Evolutionary conservation across 2,329 filamentous ascomycete species (phyloP), one percentile per base, ranked within the genome.

Genomic region (Exserohilum rostratum): DNA sequence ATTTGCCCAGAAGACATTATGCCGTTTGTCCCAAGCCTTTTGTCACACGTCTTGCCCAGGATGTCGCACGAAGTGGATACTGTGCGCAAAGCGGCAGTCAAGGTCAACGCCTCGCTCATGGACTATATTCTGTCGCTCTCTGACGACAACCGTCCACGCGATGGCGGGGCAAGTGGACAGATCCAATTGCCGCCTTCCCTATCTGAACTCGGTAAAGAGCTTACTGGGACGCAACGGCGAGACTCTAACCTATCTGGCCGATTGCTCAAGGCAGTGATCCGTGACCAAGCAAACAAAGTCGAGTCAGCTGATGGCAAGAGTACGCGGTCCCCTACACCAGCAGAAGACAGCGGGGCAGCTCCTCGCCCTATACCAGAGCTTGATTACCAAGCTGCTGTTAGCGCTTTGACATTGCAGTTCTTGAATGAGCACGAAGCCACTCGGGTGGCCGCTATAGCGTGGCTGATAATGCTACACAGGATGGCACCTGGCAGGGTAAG

Each of bases 1-100:
- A 98, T 99, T 40, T 97, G 93, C 66, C 93, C 95, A 0, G 95
- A 97, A 71, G 95, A 99, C 69, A 96, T 99, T 3, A 82, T 99
- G 37, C 90, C 90, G 3, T 98, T 98, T 73, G 95, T 96, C 0
- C 96, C 96, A 18, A 90, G 91, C 64, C 88, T 99, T 27, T 79
- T 99, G 38, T 91, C 92, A 1, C 91, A 97, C 68, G 89, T 99
- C 51, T 83, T 99, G 25, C 96, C 95, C 13, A 92, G 93, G 25
- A 91, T 99, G 84, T 93, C 93, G 5, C 96, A 93, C 69, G 90
- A 89, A 47, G 90, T 95, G 11, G 93, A 98, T 62, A 87, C 88
- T 38, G 96, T 98, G 58, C 89, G 93, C 43, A 87, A 92, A 70
- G 92, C 93, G 42, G 95, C 95, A 13, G 89, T 88, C 38, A 86